A percentile compares a stretch with the other conserved stretches of the same genome.
phyloP scores from a whole-genome alignment of 2,329 filamentous ascomycete genomes.

The Cladophialophora carrionii region DNA sequence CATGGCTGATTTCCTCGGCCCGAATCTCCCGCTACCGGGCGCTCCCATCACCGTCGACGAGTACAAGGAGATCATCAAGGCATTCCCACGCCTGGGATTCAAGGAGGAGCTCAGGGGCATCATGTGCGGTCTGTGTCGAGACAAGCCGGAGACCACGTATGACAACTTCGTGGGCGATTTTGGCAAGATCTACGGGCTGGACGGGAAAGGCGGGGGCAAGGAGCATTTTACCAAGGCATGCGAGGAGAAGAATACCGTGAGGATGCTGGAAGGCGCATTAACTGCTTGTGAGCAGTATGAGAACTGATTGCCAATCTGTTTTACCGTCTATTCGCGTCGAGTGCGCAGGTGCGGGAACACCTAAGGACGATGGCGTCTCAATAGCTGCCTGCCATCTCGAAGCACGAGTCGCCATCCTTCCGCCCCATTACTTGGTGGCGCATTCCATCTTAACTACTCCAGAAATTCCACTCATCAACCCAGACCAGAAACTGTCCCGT shows the following conservation, averaged over 20 bases:
- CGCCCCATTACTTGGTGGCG: too few species aligned
- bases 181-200: conserved; percentile 33
- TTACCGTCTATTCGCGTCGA: neutral
- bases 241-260: conserved; percentile 18
- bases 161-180: conserved; percentile 45
- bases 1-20: conserved; percentile 34
- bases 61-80: conserved; percentile 41
- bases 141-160: conserved; percentile 45
- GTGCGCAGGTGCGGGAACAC: neutral
- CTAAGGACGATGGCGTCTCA: neutral
- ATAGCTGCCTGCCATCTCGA: neutral
- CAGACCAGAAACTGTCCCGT: neutral
- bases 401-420: too few species aligned
- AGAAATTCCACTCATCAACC: neutral
- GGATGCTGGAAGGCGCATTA: conserved; percentile 18
- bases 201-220: conserved; percentile 28
- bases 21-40: conserved; percentile 31
- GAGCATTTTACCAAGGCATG: conserved; percentile 21
- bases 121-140: conserved; percentile 44
- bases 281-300: conserved; percentile 25
- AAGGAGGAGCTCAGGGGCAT: conserved; percentile 42
- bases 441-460: too few species aligned
- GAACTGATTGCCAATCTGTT: conserved; percentile 6
- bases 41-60: conserved; percentile 41
- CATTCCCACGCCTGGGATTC: conserved; percentile 44